Base-by-base conservation (phyloP, 1,284 basidiomycete genomes). In the Apiotrichum gamsii region DNA sequence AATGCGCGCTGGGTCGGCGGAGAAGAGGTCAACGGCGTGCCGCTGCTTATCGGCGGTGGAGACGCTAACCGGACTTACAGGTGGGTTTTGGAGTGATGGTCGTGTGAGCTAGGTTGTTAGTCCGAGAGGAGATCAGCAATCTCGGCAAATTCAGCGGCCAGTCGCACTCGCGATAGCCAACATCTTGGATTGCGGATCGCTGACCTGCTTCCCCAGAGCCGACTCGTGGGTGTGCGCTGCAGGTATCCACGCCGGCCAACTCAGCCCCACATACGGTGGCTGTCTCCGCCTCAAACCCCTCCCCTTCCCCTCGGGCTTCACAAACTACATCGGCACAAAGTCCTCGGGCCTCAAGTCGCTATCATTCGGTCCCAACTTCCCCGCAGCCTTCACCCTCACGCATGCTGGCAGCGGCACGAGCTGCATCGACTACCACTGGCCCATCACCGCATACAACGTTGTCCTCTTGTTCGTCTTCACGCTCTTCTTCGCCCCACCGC, bases 211-310 rank as follows among this genome's bases (percentile, higher is more conserved):
- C n/a, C n/a, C n/a, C 44, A 66, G 67, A 0, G 69, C 65, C 36
- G 69, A 71, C 49, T 65, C 62, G 4, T 71, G 69, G 69, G 38
- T 68, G 5, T 71, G 69, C 46, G 51, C 69, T 5, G 49, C 69
- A 2, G 69, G 59, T 4, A 53, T 69, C 4, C 67, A 69, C 29
- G 51, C 64, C 2, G 52, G 52, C 3, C 23, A 58, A 30, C 57
- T 69, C 29, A 58, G 58, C 6, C 45, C 57, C 0, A 52, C 50
- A 3, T 50, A 59, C 3, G 69, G 69, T 9, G 69, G 69, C 2
- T 67, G 63, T 39, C 45, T 71, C 13, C 40, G 47, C 5, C 44
- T 67, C 37, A 45, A 54, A 9, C 46, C 64, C 1, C 39, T 61
- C 5, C 43, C 57, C 2, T 65, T 54, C 30, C 59, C 59, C 9